A percentile compares a stretch with the other conserved stretches of the same genome.
Conservation (phyloP, 1,284 basidiomycete genomes). For the Inonotus obliquus region DNA sequence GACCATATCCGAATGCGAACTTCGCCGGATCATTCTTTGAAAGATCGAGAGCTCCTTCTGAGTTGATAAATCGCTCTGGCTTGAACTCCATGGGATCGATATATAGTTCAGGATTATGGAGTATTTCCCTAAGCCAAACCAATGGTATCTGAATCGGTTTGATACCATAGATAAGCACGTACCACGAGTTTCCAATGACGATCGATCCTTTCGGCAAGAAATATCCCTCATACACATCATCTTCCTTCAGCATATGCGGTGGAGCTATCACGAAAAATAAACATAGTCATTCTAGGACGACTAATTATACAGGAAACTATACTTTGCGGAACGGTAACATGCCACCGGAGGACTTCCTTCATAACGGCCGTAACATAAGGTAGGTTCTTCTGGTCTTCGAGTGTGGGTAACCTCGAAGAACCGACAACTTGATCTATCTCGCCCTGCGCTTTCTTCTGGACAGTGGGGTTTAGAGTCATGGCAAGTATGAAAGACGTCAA, state of each 20-base stretch:
- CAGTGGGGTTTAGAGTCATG: conserved; percentile 48
- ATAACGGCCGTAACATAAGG: conserved; percentile 57
- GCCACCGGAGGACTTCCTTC: conserved; percentile 64
- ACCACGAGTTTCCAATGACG: conserved; percentile 20
- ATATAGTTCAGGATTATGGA: conserved; percentile 13
- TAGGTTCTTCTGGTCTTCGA: conserved; percentile 51
- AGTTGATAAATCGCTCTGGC: conserved; percentile 15
- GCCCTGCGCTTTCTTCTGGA: conserved; percentile 48
- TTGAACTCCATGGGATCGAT: conserved; percentile 12
- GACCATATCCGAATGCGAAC: conserved; percentile 15
- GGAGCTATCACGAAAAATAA: background rate
- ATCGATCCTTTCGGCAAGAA: conserved; percentile 19
- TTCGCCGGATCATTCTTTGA: conserved; percentile 6
- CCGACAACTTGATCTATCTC: conserved; percentile 63
- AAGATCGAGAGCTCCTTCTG: conserved; percentile 10
- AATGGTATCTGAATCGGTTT: background rate
- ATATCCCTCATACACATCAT: conserved; percentile 18
- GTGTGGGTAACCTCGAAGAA: conserved; percentile 52
- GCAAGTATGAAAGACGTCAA: conserved; percentile 50
- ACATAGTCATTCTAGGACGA: background rate
- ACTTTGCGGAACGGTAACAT: conserved; percentile 40
- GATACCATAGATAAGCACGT: background rate
- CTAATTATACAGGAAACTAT: background rate
- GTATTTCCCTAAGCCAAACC: conserved; percentile 17
- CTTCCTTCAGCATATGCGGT: conserved; percentile 18